A percentile compares a stretch with the other conserved stretches of the same genome.
phyloP scores from a whole-genome alignment of 2,329 filamentous ascomycete genomes.

The Coniochaeta sp. region DNA sequence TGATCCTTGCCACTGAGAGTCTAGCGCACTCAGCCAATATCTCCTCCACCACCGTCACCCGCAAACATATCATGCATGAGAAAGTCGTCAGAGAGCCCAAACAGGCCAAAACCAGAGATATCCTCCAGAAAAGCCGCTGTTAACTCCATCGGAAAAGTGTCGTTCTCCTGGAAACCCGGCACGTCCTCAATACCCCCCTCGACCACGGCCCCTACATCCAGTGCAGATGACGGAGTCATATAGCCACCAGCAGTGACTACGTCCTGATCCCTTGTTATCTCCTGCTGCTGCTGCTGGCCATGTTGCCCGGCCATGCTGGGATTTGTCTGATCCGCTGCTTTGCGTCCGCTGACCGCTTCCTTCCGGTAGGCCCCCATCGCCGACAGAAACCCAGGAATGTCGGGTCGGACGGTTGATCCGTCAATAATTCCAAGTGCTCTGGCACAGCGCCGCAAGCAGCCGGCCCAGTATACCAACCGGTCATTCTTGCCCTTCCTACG shows the following conservation, averaged over 20 bases:
- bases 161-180: neutral
- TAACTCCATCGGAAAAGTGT: neutral
- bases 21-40: neutral
- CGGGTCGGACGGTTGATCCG: neutral
- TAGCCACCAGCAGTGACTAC: neutral
- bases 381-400: neutral
- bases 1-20: too few species aligned
- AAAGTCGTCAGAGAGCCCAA: neutral
- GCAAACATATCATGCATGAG: neutral
- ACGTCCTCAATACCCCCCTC: neutral
- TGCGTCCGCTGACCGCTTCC: neutral
- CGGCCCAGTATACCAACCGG: neutral
- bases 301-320: neutral
- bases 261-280: neutral
- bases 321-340: neutral
- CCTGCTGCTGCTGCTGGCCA: neutral
- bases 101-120: neutral
- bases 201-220: neutral
- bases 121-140: neutral
- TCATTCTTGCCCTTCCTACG: neutral
- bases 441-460: neutral
- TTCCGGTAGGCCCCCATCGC: neutral
- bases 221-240: neutral
- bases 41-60: neutral
- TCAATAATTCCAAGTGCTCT: neutral